phyloP scores from a whole-genome alignment of 805 yeast species.

The Saturnispora quitensis region DNA sequence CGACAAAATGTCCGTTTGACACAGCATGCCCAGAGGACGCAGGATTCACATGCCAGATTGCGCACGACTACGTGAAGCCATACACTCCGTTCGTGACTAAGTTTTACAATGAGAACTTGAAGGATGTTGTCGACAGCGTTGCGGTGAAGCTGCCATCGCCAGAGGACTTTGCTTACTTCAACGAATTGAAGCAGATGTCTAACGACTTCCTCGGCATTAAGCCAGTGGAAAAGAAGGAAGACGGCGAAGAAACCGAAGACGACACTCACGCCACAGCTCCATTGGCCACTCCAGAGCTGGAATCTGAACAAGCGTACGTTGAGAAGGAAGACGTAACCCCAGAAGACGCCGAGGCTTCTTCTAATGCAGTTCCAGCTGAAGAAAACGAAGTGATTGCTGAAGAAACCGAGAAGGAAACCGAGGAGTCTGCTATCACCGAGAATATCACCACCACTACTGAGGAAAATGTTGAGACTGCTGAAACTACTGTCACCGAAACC shows the following conservation, averaged over 20 bases:
- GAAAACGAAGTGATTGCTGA: slow-evolving; percentile 6
- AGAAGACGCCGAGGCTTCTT: slow-evolving; percentile 1
- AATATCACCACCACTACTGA: neutral
- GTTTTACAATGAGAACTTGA: slow-evolving; percentile 14
- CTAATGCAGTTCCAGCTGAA: slow-evolving; percentile 2
- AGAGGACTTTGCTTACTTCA: slow-evolving; percentile 2
- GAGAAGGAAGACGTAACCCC: slow-evolving; percentile 2
- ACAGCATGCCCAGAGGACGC: slow-evolving; percentile 10
- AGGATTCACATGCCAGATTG: slow-evolving; percentile 17
- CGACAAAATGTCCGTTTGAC: slow-evolving; percentile 19
- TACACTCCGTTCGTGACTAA: slow-evolving; percentile 9
- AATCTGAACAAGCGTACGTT: neutral
- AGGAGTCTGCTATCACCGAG: neutral
- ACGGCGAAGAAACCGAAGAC: neutral
- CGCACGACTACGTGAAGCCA: slow-evolving; percentile 16
- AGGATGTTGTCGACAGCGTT: neutral
- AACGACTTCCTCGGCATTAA: slow-evolving; percentile 7
- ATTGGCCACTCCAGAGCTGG: neutral
- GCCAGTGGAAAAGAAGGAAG: neutral
- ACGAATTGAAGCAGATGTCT: slow-evolving; percentile 2
- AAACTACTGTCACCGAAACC: neutral
- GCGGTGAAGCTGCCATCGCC: slow-evolving; percentile 8
- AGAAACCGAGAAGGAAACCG: slow-evolving; percentile 2
- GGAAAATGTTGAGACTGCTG: neutral
- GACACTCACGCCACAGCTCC: slow-evolving; percentile 4